phyloP scores from a whole-genome alignment of 495 filamentous ascomycete genomes.

The Penicillium coffeae region DNA sequence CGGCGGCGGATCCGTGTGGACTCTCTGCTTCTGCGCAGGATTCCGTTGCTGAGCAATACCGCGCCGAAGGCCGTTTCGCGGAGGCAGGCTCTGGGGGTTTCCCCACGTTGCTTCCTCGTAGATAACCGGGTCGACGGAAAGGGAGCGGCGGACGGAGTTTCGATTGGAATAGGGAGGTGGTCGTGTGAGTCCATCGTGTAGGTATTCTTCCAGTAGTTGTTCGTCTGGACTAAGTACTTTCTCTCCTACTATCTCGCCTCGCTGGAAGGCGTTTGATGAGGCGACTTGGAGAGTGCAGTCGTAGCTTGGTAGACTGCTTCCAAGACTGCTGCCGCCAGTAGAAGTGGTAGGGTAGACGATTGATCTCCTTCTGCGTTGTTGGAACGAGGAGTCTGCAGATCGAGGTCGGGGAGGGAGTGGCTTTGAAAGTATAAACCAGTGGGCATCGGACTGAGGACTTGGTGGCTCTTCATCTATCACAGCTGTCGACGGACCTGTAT shows the following conservation, averaged over 20 bases:
- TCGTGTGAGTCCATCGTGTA: background rate
- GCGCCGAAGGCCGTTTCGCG: background rate
- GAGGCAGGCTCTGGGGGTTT: background rate
- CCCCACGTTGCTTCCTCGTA: conserved; percentile 3
- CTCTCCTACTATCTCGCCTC: background rate
- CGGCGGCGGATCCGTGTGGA: background rate
- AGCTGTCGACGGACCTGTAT: background rate
- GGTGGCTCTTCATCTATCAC: conserved; percentile 5
- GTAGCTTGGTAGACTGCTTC: conserved; percentile 1
- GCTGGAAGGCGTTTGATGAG: background rate
- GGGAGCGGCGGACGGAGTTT: conserved; percentile 4
- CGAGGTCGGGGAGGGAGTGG: conserved; percentile 16
- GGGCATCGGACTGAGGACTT: conserved; percentile 7
- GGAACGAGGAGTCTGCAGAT: conserved; percentile 6
- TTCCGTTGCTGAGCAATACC: background rate
- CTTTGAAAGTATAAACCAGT: conserved; percentile 11
- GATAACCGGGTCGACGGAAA: conserved; percentile 5
- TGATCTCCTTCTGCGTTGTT: background rate
- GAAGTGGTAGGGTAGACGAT: background rate
- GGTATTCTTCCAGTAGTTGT: background rate
- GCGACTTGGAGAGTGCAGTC: background rate
- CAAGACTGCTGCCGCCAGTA: conserved; percentile 1
- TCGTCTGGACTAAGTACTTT: background rate
- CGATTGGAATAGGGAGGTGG: background rate
- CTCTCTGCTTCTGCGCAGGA: background rate